These are phyloP conservation scores for Colletotrichum paranaense DNA, from an alignment of 2,329 filamentous ascomycete genomes.

Conservation along the genomic window DNA sequence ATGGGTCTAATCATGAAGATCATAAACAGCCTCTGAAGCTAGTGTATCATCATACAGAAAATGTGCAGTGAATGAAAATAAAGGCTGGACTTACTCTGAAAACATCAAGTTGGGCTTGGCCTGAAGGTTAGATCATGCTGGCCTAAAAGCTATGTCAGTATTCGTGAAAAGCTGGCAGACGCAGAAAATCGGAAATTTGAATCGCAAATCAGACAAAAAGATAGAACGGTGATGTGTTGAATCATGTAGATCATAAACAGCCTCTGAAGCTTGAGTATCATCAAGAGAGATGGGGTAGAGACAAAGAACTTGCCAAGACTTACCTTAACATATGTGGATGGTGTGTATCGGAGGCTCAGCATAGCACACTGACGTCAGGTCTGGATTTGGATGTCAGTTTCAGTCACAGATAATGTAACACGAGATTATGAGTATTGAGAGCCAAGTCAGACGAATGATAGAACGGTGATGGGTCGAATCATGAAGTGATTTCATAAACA, in stretches of 20 bases:
- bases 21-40: conserved; percentile 62
- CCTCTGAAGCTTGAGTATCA: conserved; percentile 54
- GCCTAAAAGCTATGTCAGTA: not conserved
- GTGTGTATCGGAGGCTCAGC: not conserved
- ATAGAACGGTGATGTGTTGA: conserved; percentile 49
- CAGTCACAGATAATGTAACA: not conserved
- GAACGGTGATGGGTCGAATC: conserved; percentile 51
- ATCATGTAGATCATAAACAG: conserved; percentile 59
- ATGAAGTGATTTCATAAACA: conserved; percentile 56
- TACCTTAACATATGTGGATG: not conserved
- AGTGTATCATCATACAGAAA: conserved; percentile 51
- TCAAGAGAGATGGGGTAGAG: conserved; percentile 41
- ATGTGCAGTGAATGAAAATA: not conserved
- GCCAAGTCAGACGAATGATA: conserved; percentile 37
- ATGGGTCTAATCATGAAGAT: conserved; percentile 52
- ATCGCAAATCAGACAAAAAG: conserved; percentile 33
- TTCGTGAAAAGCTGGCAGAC: conserved; percentile 10
- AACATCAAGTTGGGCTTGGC: not conserved
- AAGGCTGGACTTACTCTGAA: not conserved
- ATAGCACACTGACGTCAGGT: not conserved
- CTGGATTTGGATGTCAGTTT: not conserved
- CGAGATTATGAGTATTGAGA: not conserved
- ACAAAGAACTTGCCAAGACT: not conserved
- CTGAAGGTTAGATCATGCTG: no score
- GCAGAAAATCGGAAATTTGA: no score